Conservation (phyloP, 2,329 filamentous ascomycete species). For the Fusarium pseudocircinatum region DNA sequence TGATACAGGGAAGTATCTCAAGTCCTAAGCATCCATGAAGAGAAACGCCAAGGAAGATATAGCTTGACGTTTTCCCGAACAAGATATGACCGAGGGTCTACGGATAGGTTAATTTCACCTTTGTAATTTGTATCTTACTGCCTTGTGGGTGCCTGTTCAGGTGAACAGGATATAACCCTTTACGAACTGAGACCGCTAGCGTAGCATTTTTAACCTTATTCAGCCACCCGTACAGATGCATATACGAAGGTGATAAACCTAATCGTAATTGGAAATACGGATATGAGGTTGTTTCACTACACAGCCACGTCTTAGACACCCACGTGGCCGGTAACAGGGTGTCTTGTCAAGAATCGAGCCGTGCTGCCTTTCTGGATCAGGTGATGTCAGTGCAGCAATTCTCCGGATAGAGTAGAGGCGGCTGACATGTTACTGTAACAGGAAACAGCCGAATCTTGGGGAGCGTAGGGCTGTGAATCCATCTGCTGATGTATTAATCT, state of each 20-base stretch:
- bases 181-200: not conserved
- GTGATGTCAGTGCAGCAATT: not conserved
- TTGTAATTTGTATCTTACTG: not conserved
- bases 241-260: not conserved
- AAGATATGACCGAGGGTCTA: not conserved
- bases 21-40: not conserved
- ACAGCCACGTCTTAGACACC: not conserved
- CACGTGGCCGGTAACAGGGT: not conserved
- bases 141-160: not conserved
- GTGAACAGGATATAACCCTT: not conserved
- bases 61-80: too few relatives aligned
- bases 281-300: not conserved
- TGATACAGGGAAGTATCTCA: not conserved
- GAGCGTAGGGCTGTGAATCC: not conserved
- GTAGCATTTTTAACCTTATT: not conserved
- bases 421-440: not conserved
- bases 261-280: not conserved
- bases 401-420: not conserved
- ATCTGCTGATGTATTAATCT: not conserved
- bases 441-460: not conserved
- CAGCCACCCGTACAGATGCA: not conserved
- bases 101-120: not conserved
- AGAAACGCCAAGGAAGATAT: not conserved
- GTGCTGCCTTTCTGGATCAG: not conserved
- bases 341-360: not conserved